Conservation (phyloP, 768 basidiomycete genomes). For the Termitomyces sp. region DNA sequence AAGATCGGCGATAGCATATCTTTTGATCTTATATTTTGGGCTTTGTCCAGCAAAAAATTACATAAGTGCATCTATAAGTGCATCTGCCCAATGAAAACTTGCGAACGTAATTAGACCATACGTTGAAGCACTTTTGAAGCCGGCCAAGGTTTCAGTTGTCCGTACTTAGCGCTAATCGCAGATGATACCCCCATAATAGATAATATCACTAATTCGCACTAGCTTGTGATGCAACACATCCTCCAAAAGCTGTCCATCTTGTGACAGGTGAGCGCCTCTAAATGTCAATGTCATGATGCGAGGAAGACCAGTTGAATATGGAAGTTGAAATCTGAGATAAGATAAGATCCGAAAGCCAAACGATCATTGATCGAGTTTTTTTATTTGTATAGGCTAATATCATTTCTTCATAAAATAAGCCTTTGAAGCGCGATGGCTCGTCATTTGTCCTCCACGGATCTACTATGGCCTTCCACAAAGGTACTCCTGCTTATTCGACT, state of each 20-base stretch:
- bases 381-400: background rate
- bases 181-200: too few species aligned
- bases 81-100: too few species aligned
- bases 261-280: background rate
- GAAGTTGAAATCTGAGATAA: too few species aligned
- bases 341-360: background rate
- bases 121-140: background rate
- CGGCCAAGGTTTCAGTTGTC: background rate
- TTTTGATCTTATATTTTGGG: too few species aligned
- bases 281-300: too few species aligned
- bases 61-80: too few species aligned
- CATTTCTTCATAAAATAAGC: background rate
- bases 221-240: too few species aligned
- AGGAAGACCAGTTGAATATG: too few species aligned
- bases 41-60: too few species aligned
- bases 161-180: background rate
- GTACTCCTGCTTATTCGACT: background rate
- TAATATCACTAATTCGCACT: too few species aligned
- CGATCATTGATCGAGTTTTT: background rate
- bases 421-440: background rate
- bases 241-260: background rate
- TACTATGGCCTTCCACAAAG: slow-evolving; percentile 16
- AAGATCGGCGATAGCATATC: background rate
- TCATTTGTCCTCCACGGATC: background rate
- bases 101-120: background rate